Evolutionary conservation across 2,329 filamentous ascomycete genomes (phyloP).

Genomic region (Tolypocladium sp.): DNA sequence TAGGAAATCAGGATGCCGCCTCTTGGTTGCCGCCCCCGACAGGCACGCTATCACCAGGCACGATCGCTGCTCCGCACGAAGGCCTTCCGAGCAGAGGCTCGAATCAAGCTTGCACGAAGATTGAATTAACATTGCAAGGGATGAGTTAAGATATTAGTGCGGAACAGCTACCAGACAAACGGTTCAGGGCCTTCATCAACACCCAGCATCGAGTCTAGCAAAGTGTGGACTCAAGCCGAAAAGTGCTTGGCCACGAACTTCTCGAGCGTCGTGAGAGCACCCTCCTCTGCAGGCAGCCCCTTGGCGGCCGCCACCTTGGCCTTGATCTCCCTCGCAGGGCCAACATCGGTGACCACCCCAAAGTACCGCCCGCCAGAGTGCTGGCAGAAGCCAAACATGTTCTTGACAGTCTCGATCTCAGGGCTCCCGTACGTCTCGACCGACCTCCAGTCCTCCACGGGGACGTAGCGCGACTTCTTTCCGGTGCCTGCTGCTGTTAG

Average conservation of each 20-base stretch:
- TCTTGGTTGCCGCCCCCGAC: too few species aligned
- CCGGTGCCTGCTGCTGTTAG: conserved; percentile 17
- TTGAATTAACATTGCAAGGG: too few species aligned
- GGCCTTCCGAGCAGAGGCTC: too few species aligned
- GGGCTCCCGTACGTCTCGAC: conserved; percentile 21
- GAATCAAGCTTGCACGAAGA: too few species aligned
- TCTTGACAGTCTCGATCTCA: conserved; percentile 24
- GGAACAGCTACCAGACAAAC: too few species aligned
- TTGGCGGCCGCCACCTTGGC: conserved; percentile 15
- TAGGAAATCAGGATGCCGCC: too few species aligned
- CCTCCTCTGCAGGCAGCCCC: conserved; percentile 10
- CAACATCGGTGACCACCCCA: conserved; percentile 15
- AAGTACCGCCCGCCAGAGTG: conserved; percentile 22
- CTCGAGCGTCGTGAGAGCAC: conserved; percentile 14
- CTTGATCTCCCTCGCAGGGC: conserved; percentile 17
- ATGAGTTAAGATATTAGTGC: too few species aligned
- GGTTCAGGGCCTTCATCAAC: too few species aligned
- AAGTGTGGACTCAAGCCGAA: conserved; percentile 2
- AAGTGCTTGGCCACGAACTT: conserved; percentile 15
- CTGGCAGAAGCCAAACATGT: conserved; percentile 26
- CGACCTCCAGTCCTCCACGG: conserved; percentile 20
- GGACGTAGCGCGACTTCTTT: conserved; percentile 19
- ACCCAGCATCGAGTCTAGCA: too few species aligned
- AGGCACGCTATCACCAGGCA: too few species aligned
- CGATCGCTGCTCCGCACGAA: too few species aligned